Evolutionary conservation across 208 protist genomes (phyloP).

Genomic region (Wallacemonas collosoma): DNA sequence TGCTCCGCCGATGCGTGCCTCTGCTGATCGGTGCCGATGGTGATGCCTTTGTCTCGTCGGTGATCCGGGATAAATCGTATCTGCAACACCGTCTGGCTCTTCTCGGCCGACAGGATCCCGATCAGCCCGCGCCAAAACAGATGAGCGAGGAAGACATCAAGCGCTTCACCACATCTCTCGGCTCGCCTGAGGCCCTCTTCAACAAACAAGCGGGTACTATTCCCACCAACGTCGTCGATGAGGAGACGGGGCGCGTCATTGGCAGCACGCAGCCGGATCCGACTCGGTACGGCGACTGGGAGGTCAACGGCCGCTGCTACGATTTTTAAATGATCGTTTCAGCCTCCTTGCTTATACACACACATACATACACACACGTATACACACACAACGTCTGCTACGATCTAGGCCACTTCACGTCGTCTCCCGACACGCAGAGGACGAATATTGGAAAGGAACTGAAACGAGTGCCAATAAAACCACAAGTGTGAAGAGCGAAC

Average conservation of each 20-base stretch:
- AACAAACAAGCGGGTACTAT: conserved; percentile 81
- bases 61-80: conserved; percentile 76
- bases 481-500: no score
- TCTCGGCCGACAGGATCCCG: conserved; percentile 69
- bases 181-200: conserved; percentile 79
- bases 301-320: conserved; percentile 88
- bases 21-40: conserved; percentile 76
- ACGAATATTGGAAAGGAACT: no score
- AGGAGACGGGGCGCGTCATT: conserved; percentile 77
- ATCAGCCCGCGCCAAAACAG: conserved; percentile 30
- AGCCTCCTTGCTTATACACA: neutral
- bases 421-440: no score
- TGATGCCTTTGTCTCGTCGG: conserved; percentile 65
- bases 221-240: conserved; percentile 86
- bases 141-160: conserved; percentile 79
- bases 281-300: conserved; percentile 90
- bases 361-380: neutral
- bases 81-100: conserved; percentile 82
- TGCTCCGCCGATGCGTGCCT: conserved; percentile 62
- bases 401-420: no score
- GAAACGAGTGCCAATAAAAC: no score
- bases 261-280: conserved; percentile 85
- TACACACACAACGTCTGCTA: no score
- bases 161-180: conserved; percentile 85
- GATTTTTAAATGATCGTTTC: conserved; percentile 60